A percentile compares a stretch with the other conserved stretches of the same genome.
Evolutionary conservation across 1,284 basidiomycete genomes (phyloP).

Genomic region (Apiotrichum gracile): DNA sequence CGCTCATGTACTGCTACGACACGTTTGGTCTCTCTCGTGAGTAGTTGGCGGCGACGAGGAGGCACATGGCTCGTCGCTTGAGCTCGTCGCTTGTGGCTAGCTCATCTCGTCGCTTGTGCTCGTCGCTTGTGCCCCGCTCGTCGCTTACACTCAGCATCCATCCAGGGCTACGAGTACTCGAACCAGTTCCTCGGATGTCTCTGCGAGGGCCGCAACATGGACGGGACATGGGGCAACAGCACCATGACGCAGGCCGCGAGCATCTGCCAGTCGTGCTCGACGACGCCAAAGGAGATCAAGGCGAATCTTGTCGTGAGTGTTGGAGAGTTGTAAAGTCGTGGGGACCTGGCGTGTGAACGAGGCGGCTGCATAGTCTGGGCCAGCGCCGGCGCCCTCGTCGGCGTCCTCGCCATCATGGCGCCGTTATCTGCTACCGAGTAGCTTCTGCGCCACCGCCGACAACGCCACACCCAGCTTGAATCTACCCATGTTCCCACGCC

Average conservation of each 20-base stretch:
- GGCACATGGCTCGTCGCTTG: too few relatives aligned
- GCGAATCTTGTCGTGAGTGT: slow-evolving; percentile 32
- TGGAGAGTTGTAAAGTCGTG: slow-evolving; percentile 2
- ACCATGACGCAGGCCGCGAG: slow-evolving; percentile 19
- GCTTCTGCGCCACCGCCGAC: too few relatives aligned
- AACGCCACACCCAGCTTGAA: too few relatives aligned
- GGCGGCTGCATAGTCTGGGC: neutral
- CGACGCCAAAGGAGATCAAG: slow-evolving; percentile 27
- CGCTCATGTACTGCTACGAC: slow-evolving; percentile 8
- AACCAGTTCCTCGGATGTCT: slow-evolving; percentile 35
- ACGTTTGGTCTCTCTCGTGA: slow-evolving; percentile 7
- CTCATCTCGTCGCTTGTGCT: neutral
- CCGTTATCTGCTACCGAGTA: too few relatives aligned
- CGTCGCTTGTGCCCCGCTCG: neutral
- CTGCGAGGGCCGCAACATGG: slow-evolving; percentile 21
- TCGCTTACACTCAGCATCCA: slow-evolving; percentile 14
- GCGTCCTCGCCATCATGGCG: too few relatives aligned
- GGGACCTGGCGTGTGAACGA: neutral
- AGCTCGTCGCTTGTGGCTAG: neutral
- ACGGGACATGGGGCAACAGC: slow-evolving; percentile 19
- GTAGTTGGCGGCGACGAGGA: neutral
- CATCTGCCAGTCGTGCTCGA: slow-evolving; percentile 30
- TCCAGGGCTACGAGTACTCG: slow-evolving; percentile 21
- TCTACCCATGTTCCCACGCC: too few relatives aligned
- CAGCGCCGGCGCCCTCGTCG: too few relatives aligned